Evolutionary conservation across 805 yeast species (phyloP).

Genomic region (Sungouiozyma intestinalis): DNA sequence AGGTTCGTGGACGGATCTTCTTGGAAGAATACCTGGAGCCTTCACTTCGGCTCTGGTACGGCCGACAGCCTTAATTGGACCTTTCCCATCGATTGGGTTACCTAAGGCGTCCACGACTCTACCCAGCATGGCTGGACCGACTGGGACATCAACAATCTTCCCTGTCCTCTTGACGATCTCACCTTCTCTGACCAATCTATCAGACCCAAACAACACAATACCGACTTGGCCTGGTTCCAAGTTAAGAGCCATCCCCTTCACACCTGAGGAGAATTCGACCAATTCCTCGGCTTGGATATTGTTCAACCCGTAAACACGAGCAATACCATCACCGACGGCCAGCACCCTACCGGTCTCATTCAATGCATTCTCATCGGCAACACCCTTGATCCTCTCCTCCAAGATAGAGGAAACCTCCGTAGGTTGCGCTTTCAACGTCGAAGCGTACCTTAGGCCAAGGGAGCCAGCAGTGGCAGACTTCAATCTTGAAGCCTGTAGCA

Average conservation of each 20-base stretch:
- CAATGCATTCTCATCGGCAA: constrained; percentile 91
- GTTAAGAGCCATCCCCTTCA: constrained; percentile 99
- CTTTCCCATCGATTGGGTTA: constrained; percentile 99
- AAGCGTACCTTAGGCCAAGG: constrained; percentile 65
- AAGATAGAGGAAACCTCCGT: constrained; percentile 98
- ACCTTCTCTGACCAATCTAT: constrained; percentile 97
- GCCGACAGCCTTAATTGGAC: constrained; percentile 82
- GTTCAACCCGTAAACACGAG: constrained; percentile 99
- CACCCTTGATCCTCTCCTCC: constrained; percentile 99
- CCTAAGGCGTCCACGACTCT: constrained; percentile 99
- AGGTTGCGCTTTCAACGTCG: constrained; percentile 86
- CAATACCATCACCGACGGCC: constrained; percentile 99
- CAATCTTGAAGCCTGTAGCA: constrained; percentile 54
- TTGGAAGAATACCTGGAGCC: constrained; percentile 99
- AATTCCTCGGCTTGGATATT: constrained; percentile 99
- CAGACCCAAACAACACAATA: constrained; percentile 99
- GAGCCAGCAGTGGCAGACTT: constrained; percentile 54
- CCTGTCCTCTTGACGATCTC: constrained; percentile 99
- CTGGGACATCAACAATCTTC: constrained; percentile 97
- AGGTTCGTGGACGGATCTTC: constrained; percentile 97
- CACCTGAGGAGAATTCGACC: constrained; percentile 98
- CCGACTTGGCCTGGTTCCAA: constrained; percentile 99
- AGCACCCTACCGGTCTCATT: constrained; percentile 99
- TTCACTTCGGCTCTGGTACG: constrained; percentile 94
- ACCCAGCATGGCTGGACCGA: constrained; percentile 96